A percentile compares a stretch with the other conserved stretches of the same genome.
phyloP scores from a whole-genome alignment of 1,139 yeast species.

The Candida anutae region DNA sequence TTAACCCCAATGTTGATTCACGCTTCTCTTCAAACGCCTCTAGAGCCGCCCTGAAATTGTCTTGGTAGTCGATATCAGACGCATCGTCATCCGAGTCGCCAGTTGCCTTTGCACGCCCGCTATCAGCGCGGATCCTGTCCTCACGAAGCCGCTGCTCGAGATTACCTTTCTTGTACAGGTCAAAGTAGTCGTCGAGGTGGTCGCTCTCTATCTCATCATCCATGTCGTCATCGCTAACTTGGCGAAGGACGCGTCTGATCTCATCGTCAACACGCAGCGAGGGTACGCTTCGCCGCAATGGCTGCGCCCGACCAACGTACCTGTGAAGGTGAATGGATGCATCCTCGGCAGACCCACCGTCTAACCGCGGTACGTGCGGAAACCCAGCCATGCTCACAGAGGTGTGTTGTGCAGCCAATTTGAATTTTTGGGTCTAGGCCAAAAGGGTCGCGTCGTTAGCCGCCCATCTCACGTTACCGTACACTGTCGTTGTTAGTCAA shows the following conservation, averaged over 20 bases:
- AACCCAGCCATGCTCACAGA: conserved; percentile 29
- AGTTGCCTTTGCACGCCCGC: too few relatives aligned
- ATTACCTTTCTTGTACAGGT: conserved; percentile 6
- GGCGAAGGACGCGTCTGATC: conserved; percentile 5
- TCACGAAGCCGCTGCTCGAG: conserved; percentile 2
- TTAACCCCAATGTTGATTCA: too few relatives aligned
- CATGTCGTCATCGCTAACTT: conserved; percentile 2
- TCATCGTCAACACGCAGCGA: conserved; percentile 1
- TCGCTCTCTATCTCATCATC: conserved; percentile 2
- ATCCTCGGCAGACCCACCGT: conserved; percentile 39
- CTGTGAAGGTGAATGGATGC: conserved; percentile 34
- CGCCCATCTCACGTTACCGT: too few relatives aligned
- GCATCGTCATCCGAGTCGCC: background rate
- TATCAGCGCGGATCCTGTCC: too few relatives aligned
- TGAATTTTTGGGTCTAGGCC: too few relatives aligned
- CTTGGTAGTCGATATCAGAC: conserved; percentile 1
- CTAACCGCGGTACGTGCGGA: conserved; percentile 28
- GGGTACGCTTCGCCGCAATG: conserved; percentile 13
- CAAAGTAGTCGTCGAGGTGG: conserved; percentile 8
- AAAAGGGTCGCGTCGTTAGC: too few relatives aligned
- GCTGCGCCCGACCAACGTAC: conserved; percentile 32
- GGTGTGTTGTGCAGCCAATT: too few relatives aligned
- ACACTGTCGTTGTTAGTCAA: too few relatives aligned
- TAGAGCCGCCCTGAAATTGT: background rate
- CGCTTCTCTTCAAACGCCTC: too few relatives aligned